These are phyloP conservation scores for Pestalotiopsis sp. DNA, from an alignment of 2,329 filamentous ascomycete genomes.

Conservation along the genomic window DNA sequence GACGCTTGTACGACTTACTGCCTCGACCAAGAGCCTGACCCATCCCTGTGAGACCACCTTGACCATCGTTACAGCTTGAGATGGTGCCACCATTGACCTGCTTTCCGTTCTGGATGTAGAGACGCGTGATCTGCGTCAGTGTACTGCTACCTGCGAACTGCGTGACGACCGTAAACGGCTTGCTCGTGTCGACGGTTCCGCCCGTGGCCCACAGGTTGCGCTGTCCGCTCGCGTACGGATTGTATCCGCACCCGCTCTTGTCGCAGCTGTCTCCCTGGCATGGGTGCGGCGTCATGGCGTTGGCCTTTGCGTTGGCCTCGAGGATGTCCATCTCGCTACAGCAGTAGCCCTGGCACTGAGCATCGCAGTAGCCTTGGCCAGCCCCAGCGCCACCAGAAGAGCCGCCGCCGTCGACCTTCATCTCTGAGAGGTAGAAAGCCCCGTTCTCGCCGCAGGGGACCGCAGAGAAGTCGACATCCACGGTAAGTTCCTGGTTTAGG, in stretches of 20 bases:
- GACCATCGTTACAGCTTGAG: slow-evolving; percentile 57
- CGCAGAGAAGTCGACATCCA: slow-evolving; percentile 66
- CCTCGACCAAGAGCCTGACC: slow-evolving; percentile 39
- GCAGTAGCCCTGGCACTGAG: slow-evolving; percentile 61
- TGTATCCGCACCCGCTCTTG: slow-evolving; percentile 6
- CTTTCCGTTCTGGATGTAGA: slow-evolving; percentile 39
- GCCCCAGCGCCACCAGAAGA: slow-evolving; percentile 52
- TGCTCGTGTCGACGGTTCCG: slow-evolving; percentile 54
- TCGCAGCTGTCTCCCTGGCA: slow-evolving; percentile 1
- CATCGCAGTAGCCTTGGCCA: slow-evolving; percentile 57
- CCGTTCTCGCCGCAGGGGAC: slow-evolving; percentile 69
- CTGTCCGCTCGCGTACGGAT: slow-evolving; percentile 1
- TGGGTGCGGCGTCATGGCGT: slow-evolving; percentile 3
- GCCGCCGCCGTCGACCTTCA: slow-evolving; percentile 63
- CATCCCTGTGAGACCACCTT: slow-evolving; percentile 63
- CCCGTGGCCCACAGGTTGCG: background rate
- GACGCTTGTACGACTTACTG: slow-evolving; percentile 5
- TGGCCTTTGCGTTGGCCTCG: slow-evolving; percentile 5
- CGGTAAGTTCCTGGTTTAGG: slow-evolving; percentile 63
- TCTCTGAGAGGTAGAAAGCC: slow-evolving; percentile 64
- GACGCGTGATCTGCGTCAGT: slow-evolving; percentile 11
- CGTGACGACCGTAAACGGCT: slow-evolving; percentile 49
- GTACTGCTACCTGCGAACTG: slow-evolving; percentile 8
- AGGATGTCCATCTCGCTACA: slow-evolving; percentile 70
- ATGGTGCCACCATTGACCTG: slow-evolving; percentile 54